phyloP scores from a whole-genome alignment of 805 yeast species.

The Scheffersomyces amazonensis region DNA sequence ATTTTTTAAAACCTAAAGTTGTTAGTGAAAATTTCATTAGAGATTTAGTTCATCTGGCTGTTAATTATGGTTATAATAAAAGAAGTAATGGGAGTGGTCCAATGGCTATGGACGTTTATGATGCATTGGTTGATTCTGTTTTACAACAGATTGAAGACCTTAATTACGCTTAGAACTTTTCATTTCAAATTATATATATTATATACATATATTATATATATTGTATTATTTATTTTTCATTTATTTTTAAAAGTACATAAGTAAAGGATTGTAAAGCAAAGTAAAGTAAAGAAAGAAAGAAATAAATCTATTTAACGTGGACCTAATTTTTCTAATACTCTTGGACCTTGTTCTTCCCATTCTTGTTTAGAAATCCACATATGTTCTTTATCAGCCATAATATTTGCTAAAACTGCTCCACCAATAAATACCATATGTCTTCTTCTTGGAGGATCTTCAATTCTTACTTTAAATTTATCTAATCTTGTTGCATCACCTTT shows the following conservation, averaged over 20 bases:
- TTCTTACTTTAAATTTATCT: slow-evolving; percentile 89
- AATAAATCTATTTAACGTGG: slow-evolving; percentile 56
- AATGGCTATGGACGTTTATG: slow-evolving; percentile 40
- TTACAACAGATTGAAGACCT: slow-evolving; percentile 36
- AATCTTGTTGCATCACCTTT: slow-evolving; percentile 84
- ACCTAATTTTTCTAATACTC: slow-evolving; percentile 82
- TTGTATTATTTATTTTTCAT: not conserved
- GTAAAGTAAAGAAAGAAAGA: not conserved
- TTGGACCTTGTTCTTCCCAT: slow-evolving; percentile 96
- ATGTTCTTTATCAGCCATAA: slow-evolving; percentile 97
- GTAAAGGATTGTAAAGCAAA: slow-evolving; percentile 1
- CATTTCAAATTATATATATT: slow-evolving; percentile 1
- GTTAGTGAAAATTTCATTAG: slow-evolving; percentile 65
- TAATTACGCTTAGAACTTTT: slow-evolving; percentile 23
- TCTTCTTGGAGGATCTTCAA: slow-evolving; percentile 98
- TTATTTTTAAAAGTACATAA: not conserved
- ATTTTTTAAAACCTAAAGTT: slow-evolving; percentile 72
- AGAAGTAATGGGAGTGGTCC: slow-evolving; percentile 37
- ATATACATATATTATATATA: not conserved
- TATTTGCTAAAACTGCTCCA: slow-evolving; percentile 96
- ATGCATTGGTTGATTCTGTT: slow-evolving; percentile 37
- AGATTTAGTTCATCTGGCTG: slow-evolving; percentile 74
- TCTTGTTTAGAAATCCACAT: slow-evolving; percentile 97
- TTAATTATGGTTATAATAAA: slow-evolving; percentile 59
- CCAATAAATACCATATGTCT: slow-evolving; percentile 98